Base-by-base conservation (phyloP, 305 asterid genomes). In the Rubia occidens region DNA sequence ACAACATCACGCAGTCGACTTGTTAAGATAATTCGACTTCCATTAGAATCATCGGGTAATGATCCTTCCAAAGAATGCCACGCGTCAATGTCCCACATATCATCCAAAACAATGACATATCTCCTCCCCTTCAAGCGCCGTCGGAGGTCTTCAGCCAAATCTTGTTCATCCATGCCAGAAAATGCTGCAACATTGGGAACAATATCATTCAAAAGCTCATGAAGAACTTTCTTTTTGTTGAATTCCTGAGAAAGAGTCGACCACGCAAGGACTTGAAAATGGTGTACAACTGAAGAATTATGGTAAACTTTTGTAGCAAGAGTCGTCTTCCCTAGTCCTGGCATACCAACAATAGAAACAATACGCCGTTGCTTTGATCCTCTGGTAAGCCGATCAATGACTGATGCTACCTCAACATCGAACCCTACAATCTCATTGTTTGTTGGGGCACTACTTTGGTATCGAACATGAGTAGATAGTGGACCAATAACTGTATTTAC, bases 121-220 rank as follows among this genome's bases (percentile, higher is more conserved):
- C 66, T 61, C 66, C 66, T 32, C 32, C 66, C 45, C 40, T 61
- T 61, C 21, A 61, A 32, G 66, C 24, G 11, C 14, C 66, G 66
- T 42, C 66, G 66, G 24, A 61, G 66, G 45, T 32, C 66, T 61
- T 35, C 45, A 61, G 66, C 66, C 66, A 61, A 61, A 61, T 35
- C 45, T 13, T 32, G 21, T 61, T 61, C 66, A 14, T 61, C 45
- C 66, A 61, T 61, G 24, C n/a, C 45, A 14, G 35, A 32, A 35
- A 32, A 15, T 14, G 32, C 13, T 29, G 32, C 32, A 29, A 2
- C 1, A 29, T 61, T 17, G 11, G 45, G 66, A 32, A 35, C 66
- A 61, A 61, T 61, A 61, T 35, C 5, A 35, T 61, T 61, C 66
- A 61, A 61, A 35, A 61, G 66, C 13, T 61, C 66, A 35, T 32